A percentile compares a stretch with the other conserved stretches of the same genome.
Evolutionary conservation across 2,329 filamentous ascomycete genomes (phyloP).

Genomic region (Aspergillus oerlinghausenensis): DNA sequence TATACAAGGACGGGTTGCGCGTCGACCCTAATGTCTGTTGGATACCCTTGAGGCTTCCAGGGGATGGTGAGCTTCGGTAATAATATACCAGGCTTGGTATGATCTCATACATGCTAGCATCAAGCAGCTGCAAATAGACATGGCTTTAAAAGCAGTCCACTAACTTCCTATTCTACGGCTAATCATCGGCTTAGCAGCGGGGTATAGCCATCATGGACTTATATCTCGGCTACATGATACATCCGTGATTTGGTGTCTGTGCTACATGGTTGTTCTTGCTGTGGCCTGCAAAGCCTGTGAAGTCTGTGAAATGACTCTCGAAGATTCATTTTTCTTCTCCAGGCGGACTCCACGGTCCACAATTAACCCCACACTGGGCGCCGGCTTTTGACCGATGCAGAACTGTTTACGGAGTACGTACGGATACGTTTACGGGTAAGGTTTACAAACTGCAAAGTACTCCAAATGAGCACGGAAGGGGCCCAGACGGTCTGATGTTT

Average conservation of each 20-base stretch:
- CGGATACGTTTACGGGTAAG: background rate
- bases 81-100: background rate
- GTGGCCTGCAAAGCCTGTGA: too few relatives aligned
- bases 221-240: too few relatives aligned
- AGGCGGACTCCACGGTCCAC: background rate
- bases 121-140: background rate
- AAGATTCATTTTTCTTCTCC: background rate
- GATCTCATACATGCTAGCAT: too few relatives aligned
- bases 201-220: background rate
- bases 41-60: too few relatives aligned
- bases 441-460: too few relatives aligned
- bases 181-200: conserved; percentile 4
- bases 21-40: background rate
- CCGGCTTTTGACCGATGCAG: background rate
- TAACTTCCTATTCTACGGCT: conserved; percentile 4
- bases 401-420: background rate
- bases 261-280: too few relatives aligned
- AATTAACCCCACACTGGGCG: background rate
- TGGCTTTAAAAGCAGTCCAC: background rate
- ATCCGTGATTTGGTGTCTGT: too few relatives aligned
- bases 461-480: background rate
- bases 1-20: too few relatives aligned
- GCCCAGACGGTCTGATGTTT: background rate
- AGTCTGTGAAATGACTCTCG: background rate
- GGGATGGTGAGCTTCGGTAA: background rate